Base-by-base conservation (phyloP, 148 eudicot species). In the Nyssa sinensis region DNA sequence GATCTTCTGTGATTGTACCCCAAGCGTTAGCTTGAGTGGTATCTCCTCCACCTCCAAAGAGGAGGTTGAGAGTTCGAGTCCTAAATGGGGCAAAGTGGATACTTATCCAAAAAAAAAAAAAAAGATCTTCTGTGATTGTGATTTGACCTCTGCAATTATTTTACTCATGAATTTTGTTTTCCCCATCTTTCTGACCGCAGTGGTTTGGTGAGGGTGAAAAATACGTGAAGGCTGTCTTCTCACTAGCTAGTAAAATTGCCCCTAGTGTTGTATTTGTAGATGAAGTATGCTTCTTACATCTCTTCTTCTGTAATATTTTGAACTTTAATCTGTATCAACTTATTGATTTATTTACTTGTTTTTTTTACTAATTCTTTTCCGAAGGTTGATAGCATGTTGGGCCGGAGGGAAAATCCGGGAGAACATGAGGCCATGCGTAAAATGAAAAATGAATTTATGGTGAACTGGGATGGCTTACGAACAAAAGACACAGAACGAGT, bases 181-280 rank as follows among this genome's bases (percentile, higher is more conserved):
- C 28, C 44, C n/a, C 66, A 2, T 64, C 37, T 81, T 81, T 58
- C 61, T 75, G 23, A 13, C 79, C 86, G 75, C 84, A 95, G 99
- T 95, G 97, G 97, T 95, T 95, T 81, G 99, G 99, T 41, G 99
- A 95, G 83, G 97, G 97, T 30, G 97, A 90, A 78, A 95, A 95
- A 81, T 95, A 92, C 81, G 99, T 92, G 70, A 95, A 95, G 75
- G 99, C 99, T 74, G 99, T 95, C 67, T 95, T 95, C 80, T 87
- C 97, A 2, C 83, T 95, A 17, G 99, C 99, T 13, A 95, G 99
- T 81, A 92, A 93, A 88, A 91, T 95, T 81, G 79, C 99, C 68
- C 99, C 99, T 3, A 92, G 99, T 77, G 99, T 95, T 61, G 84
- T 95, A 31, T 95, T 95, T 85, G 99, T 95, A 24, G 99, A 95